phyloP scores from a whole-genome alignment of 73 alveolate species.

The Tetrahymena thermophila region DNA sequence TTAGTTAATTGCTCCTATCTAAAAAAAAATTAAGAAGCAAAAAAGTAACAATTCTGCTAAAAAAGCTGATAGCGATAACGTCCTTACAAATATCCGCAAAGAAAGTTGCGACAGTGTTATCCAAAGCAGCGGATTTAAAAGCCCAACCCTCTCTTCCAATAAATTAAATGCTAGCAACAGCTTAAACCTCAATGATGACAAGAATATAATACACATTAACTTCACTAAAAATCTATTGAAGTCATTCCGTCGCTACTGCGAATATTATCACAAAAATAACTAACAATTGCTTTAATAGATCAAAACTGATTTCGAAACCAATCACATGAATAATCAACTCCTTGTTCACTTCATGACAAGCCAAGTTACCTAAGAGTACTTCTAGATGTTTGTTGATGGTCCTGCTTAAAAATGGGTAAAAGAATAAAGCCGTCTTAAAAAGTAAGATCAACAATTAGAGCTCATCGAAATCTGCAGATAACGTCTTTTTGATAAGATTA shows the following conservation, averaged over 20 bases:
- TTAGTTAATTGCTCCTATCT: neutral
- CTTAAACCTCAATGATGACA: neutral
- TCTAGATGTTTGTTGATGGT: neutral
- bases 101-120: neutral
- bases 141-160: neutral
- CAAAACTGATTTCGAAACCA: neutral
- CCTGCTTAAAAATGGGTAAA: neutral
- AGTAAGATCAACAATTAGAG: neutral
- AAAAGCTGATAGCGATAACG: neutral
- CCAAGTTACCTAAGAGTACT: neutral
- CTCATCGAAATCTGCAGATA: neutral
- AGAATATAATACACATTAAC: neutral
- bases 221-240: neutral
- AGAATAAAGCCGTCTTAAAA: neutral
- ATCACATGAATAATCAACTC: neutral
- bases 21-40: neutral
- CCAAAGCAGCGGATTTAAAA: neutral
- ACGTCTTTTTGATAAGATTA: neutral
- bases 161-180: neutral
- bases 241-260: conserved; percentile 2
- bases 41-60: neutral
- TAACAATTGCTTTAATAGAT: neutral
- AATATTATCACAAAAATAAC: neutral
- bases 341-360: neutral
- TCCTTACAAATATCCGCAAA: neutral